A percentile compares a stretch with the other conserved stretches of the same genome.
Evolutionary conservation across 129 eudicot species (phyloP).

Genomic region (Chrysanthemum makinoi): DNA sequence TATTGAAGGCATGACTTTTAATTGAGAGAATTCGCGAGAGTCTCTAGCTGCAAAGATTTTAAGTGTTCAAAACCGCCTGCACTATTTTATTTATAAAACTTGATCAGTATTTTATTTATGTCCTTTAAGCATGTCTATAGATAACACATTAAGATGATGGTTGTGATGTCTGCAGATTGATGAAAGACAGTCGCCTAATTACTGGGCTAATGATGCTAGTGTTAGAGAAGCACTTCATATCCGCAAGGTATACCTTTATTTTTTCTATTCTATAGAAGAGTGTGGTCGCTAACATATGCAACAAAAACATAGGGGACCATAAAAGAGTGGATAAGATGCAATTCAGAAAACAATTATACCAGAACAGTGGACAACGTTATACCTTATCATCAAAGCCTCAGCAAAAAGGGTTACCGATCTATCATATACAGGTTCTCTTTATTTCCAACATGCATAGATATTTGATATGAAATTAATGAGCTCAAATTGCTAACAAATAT

Average conservation of each 20-base stretch:
- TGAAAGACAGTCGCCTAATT: slow-evolving; percentile 12
- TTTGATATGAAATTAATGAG: not conserved
- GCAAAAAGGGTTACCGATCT: slow-evolving; percentile 6
- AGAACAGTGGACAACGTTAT: not conserved
- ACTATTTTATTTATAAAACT: not conserved
- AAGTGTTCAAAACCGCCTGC: slow-evolving; percentile 12
- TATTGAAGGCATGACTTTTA: too few relatives aligned
- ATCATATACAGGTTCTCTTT: slow-evolving; percentile 36
- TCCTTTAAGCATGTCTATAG: slow-evolving; percentile 21
- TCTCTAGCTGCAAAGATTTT: too few relatives aligned
- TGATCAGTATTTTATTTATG: too few relatives aligned
- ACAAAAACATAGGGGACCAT: not conserved
- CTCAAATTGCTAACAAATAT: not conserved
- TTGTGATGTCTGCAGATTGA: slow-evolving; percentile 29
- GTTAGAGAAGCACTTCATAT: slow-evolving; percentile 54
- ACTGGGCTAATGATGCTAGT: slow-evolving; percentile 35
- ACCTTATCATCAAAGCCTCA: not conserved
- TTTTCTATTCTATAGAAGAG: too few relatives aligned
- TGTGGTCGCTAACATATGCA: not conserved
- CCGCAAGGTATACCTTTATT: slow-evolving; percentile 37
- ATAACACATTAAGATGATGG: not conserved
- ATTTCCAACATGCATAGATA: not conserved
- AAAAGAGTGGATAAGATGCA: not conserved
- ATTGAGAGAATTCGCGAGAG: too few relatives aligned
- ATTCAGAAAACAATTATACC: not conserved